phyloP scores from a whole-genome alignment of 73 alveolate species.

The Tetrahymena thermophila region DNA sequence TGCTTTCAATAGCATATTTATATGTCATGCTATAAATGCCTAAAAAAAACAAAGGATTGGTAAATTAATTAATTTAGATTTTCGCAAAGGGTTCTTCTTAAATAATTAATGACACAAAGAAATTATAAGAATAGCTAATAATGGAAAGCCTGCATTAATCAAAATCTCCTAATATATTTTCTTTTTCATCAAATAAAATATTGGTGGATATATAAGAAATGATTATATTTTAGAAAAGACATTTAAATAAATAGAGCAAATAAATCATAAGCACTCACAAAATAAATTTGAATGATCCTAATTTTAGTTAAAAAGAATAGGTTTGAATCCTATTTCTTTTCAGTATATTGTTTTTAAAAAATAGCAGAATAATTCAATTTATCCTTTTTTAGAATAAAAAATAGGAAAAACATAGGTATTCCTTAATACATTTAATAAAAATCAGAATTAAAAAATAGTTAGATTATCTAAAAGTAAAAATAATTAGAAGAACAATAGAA shows the following conservation, averaged over 20 bases:
- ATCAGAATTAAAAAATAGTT: neutral
- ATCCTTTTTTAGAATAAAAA: neutral
- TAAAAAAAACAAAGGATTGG: neutral
- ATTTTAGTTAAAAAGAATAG: neutral
- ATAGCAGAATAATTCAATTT: neutral
- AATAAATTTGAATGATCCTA: neutral
- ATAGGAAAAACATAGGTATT: neutral
- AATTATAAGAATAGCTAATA: neutral
- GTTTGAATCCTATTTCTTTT: neutral
- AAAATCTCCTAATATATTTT: neutral
- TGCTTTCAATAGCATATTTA: too few species aligned
- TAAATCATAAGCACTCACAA: neutral
- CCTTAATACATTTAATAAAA: neutral
- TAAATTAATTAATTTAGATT: too few species aligned
- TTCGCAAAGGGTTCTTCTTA: neutral
- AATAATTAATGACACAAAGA: neutral
- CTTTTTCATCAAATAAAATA: too few species aligned
- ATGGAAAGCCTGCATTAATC: neutral
- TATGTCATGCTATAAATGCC: neutral
- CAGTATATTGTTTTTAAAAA: neutral
- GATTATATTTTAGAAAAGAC: neutral
- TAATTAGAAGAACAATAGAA: neutral
- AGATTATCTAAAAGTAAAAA: neutral
- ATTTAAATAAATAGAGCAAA: neutral
- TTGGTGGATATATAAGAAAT: neutral